Evolutionary conservation across 116 monocot species (phyloP), one percentile per base, ranked within the genome.

Genomic region (Papilionanthe hybrid): DNA sequence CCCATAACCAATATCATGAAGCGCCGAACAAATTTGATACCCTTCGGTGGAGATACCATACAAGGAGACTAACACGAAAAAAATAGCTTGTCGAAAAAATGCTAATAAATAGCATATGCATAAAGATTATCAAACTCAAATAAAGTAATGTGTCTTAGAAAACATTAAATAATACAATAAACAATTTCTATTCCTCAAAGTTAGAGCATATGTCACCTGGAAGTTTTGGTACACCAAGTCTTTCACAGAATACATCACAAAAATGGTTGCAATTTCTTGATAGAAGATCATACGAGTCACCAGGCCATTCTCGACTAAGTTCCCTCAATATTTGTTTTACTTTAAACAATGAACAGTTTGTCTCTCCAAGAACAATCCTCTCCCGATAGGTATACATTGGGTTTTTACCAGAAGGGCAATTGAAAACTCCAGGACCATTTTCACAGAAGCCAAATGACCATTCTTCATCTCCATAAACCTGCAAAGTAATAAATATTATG

Each of bases 391-490:
- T 97, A 83, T 97, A 97, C 94, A 97, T 94, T 30, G 94, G 94
- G 84, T 97, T 97, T 85, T 90, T 88, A 75, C 92, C 76, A 0
- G 88, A 80, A 48, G 94, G 92, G 78, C 97, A 97, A 83, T 87
- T 92, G 80, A 97, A 97, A 42, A 94, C 94, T 29, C 97, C 97
- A 79, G 84, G 80, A 42, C 97, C 94, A 81, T 86, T 53, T 67
- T 97, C 94, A 79, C 97, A 97, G 81, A 89, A 97, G 56, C 97
- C 97, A 84, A 97, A 97, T 41, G 97, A 97, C 97, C 97, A 97
- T 83, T 97, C 97, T 81, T 94, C 97, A 65, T 94, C 88, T 60
- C 91, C 97, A 89, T 94, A 89, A 72, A 97, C 92, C 97, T 97
- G 83, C 22, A 53, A 79, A 37, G 23, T 48, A 77, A 75, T 29